phyloP scores from a whole-genome alignment of 257 asterid species.

The Solanum stenotomum region DNA sequence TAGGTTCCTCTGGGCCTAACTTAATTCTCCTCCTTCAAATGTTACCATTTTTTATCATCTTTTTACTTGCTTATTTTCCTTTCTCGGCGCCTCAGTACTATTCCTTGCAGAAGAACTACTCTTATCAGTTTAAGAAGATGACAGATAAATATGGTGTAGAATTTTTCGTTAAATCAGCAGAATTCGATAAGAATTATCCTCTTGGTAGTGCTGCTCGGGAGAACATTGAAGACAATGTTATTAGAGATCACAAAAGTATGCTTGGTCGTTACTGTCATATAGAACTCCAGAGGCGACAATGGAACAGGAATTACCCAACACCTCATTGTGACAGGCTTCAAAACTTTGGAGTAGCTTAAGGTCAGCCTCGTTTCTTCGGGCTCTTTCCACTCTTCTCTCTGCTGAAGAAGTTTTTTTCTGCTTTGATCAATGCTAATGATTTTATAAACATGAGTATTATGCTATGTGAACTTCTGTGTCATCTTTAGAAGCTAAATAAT shows the following conservation, averaged over 20 bases:
- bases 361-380: conserved; percentile 21
- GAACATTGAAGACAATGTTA: conserved; percentile 52
- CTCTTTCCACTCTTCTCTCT: neutral
- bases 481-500: neutral
- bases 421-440: neutral
- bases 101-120: conserved; percentile 72
- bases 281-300: conserved; percentile 91
- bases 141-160: conserved; percentile 68
- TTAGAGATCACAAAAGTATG: conserved; percentile 68
- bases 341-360: conserved; percentile 55
- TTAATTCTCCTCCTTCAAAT: conserved; percentile 64
- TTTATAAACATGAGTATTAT: neutral
- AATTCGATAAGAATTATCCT: conserved; percentile 62
- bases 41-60: conserved; percentile 64
- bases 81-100: conserved; percentile 73
- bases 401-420: neutral
- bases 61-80: conserved; percentile 88
- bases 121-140: conserved; percentile 62
- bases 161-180: conserved; percentile 60
- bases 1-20: conserved; percentile 52
- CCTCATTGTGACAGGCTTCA: conserved; percentile 87
- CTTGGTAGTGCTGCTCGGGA: conserved; percentile 44
- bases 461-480: neutral
- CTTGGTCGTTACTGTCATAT: conserved; percentile 81
- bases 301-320: conserved; percentile 86